phyloP scores from a whole-genome alignment of 1,284 basidiomycete genomes.

The Apiotrichum veenhuisii region DNA sequence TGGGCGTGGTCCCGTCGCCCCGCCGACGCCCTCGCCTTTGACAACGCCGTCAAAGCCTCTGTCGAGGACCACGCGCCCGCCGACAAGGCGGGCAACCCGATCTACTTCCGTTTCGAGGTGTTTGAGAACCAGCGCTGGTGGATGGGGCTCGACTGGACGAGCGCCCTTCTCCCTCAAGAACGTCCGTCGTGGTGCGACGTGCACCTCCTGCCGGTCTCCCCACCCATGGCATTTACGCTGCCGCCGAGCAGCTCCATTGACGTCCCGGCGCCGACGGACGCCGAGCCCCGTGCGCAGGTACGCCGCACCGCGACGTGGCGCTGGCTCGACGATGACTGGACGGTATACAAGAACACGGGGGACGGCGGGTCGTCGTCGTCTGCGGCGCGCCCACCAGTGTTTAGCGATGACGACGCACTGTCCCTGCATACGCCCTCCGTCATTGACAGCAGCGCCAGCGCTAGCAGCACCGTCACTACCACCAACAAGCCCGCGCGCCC shows the following conservation, averaged over 20 bases:
- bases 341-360: conserved; percentile 49
- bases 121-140: conserved; percentile 94
- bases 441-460: too few species aligned
- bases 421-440: not conserved
- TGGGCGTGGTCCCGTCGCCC: conserved; percentile 44
- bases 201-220: conserved; percentile 55
- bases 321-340: conserved; percentile 86
- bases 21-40: conserved; percentile 32
- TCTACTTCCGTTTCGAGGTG: conserved; percentile 79
- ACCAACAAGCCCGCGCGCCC: conserved; percentile 11
- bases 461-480: not conserved
- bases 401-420: conserved; percentile 1
- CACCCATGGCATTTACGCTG: conserved; percentile 49
- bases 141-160: conserved; percentile 74
- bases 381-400: not conserved
- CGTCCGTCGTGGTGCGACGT: conserved; percentile 73
- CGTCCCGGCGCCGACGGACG: conserved; percentile 38
- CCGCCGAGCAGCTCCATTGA: conserved; percentile 53
- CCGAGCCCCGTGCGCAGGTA: conserved; percentile 48
- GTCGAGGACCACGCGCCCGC: conserved; percentile 25
- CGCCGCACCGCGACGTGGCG: conserved; percentile 73
- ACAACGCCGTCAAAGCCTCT: conserved; percentile 17
- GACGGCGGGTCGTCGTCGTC: not conserved
- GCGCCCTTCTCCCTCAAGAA: conserved; percentile 82
- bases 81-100: conserved; percentile 26